These are phyloP conservation scores for Rhodotorula sphaerocarpa DNA, from an alignment of 768 basidiomycete species.

Conservation along the genomic window DNA sequence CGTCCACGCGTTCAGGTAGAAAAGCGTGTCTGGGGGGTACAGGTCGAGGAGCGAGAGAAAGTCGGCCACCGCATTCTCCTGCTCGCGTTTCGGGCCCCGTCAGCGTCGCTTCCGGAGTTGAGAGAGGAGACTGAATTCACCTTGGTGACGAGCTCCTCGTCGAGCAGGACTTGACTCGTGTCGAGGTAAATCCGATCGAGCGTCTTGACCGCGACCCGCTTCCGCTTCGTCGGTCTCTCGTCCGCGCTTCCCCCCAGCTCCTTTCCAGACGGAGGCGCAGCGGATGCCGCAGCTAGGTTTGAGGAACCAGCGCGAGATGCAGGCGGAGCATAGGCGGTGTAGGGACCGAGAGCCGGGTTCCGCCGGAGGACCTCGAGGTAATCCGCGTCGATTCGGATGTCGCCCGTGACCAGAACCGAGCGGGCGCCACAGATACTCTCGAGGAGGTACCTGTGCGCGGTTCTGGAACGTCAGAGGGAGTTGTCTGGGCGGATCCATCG, in stretches of 20 bases:
- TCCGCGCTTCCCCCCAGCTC: background rate
- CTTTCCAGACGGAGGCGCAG: background rate
- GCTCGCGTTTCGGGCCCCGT: background rate
- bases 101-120: background rate
- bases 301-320: background rate
- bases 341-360: slow-evolving; percentile 66
- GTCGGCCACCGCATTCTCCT: slow-evolving; percentile 62
- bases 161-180: slow-evolving; percentile 59
- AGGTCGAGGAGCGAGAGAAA: slow-evolving; percentile 61
- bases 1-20: slow-evolving; percentile 90
- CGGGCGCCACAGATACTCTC: slow-evolving; percentile 78
- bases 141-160: slow-evolving; percentile 55
- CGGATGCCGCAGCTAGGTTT: too few species aligned
- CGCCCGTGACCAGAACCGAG: slow-evolving; percentile 77
- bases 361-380: slow-evolving; percentile 60
- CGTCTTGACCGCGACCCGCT: background rate
- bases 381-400: slow-evolving; percentile 78
- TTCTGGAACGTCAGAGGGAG: background rate
- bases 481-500: background rate
- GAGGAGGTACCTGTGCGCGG: slow-evolving; percentile 30
- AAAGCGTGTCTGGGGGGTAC: slow-evolving; percentile 59
- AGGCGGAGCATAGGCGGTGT: slow-evolving; percentile 46
- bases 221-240: background rate
- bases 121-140: slow-evolving; percentile 41
- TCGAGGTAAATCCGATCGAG: slow-evolving; percentile 61